A percentile compares a stretch with the other conserved stretches of the same genome.
phyloP scores from a whole-genome alignment of 2,329 filamentous ascomycete genomes.

The Ceratocystis lukuohia region DNA sequence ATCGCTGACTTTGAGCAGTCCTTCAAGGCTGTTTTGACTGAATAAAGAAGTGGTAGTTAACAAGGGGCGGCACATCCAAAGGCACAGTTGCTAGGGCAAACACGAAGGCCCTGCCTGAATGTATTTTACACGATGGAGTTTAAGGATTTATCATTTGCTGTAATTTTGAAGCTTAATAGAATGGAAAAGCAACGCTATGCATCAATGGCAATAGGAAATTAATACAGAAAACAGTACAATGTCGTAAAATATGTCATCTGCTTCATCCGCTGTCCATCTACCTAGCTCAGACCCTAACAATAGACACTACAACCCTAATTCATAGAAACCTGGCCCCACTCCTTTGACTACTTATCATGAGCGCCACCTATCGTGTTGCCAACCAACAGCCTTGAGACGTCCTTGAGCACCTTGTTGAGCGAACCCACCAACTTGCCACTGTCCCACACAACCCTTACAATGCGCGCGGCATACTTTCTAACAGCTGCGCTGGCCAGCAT shows the following conservation, averaged over 20 bases:
- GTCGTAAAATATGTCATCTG: too few relatives aligned
- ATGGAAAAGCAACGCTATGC: not conserved
- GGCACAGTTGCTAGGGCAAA: too few relatives aligned
- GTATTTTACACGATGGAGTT: not conserved
- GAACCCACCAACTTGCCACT: not conserved
- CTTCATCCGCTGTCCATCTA: too few relatives aligned
- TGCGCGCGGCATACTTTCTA: constrained; percentile 23
- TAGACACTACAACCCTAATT: not conserved
- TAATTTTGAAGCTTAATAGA: not conserved
- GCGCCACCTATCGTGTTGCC: not conserved
- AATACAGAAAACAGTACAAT: too few relatives aligned
- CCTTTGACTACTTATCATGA: not conserved
- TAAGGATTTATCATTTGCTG: not conserved
- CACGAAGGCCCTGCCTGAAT: too few relatives aligned
- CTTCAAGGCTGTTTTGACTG: constrained; percentile 45
- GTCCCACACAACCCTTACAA: not conserved
- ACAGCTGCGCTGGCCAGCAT: constrained; percentile 25
- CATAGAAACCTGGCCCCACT: not conserved
- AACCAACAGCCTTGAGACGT: not conserved
- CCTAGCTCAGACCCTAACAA: not conserved
- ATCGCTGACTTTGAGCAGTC: constrained; percentile 91
- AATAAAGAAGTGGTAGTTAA: not conserved
- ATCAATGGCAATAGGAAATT: too few relatives aligned
- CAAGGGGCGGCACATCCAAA: too few relatives aligned
- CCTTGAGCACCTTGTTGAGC: not conserved